Percentiles rank a stretch among this genome's conserved stretches.
Conservation (phyloP, 805 yeast species). For the Candida incommunis region DNA sequence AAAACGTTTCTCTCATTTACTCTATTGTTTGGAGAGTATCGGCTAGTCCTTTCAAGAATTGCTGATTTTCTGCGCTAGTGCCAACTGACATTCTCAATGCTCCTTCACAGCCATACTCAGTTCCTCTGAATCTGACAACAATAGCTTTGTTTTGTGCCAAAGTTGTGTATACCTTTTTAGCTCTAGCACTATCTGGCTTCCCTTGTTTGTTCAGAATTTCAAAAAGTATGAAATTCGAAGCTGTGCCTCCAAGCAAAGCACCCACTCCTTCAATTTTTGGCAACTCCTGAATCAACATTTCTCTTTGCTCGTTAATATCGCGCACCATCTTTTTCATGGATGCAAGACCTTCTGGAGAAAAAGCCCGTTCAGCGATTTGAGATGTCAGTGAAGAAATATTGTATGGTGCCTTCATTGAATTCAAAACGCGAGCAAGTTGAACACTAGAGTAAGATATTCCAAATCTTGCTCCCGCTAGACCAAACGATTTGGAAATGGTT, state of each 20-base stretch:
- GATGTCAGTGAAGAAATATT: slow-evolving; percentile 78
- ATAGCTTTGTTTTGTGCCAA: slow-evolving; percentile 64
- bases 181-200: slow-evolving; percentile 51
- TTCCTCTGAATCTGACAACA: slow-evolving; percentile 85
- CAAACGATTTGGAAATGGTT: slow-evolving; percentile 89
- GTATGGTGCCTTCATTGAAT: slow-evolving; percentile 92
- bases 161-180: slow-evolving; percentile 47
- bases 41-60: slow-evolving; percentile 37
- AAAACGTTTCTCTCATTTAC: neutral
- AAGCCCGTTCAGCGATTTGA: slow-evolving; percentile 60
- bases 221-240: slow-evolving; percentile 72
- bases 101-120: slow-evolving; percentile 79
- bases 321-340: slow-evolving; percentile 43
- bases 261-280: slow-evolving; percentile 51
- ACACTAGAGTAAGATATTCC: slow-evolving; percentile 63
- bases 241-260: slow-evolving; percentile 66
- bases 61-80: slow-evolving; percentile 56
- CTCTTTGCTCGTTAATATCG: slow-evolving; percentile 41
- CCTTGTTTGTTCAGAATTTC: slow-evolving; percentile 53
- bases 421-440: slow-evolving; percentile 51
- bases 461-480: slow-evolving; percentile 85
- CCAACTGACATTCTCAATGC: slow-evolving; percentile 82
- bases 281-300: slow-evolving; percentile 36
- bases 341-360: slow-evolving; percentile 39
- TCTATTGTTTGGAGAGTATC: slow-evolving; percentile 14